These are phyloP conservation scores for Jamesozyma lodderae DNA, from an alignment of 805 yeast species.

Conservation along the genomic window DNA sequence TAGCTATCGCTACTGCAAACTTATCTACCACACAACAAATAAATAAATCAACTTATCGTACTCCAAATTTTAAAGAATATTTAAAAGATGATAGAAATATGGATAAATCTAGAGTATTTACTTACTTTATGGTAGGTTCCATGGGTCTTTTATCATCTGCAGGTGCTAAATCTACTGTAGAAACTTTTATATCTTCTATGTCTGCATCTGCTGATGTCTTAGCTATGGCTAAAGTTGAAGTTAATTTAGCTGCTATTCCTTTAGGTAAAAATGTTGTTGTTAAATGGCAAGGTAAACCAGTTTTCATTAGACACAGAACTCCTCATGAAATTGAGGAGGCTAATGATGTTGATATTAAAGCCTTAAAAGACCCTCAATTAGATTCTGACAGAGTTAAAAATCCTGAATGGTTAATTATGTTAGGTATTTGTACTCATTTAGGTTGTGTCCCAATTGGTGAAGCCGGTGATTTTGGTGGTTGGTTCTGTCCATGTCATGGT, in stretches of 20 bases:
- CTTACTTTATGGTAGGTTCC: constrained; percentile 97
- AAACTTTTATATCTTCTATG: constrained; percentile 85
- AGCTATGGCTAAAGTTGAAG: constrained; percentile 99
- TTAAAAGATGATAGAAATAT: constrained; percentile 60
- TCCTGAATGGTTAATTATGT: constrained; percentile 98
- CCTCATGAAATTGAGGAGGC: constrained; percentile 90
- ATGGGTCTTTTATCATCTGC: constrained; percentile 85
- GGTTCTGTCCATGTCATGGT: constrained; percentile 99
- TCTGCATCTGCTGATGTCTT: constrained; percentile 97
- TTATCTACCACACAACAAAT: constrained; percentile 20
- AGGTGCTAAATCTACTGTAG: constrained; percentile 93
- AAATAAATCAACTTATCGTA: constrained; percentile 70
- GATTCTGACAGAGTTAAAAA: constrained; percentile 90
- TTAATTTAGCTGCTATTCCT: constrained; percentile 85
- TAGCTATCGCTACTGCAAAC: constrained; percentile 10
- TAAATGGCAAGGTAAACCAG: constrained; percentile 99
- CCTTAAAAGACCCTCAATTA: constrained; percentile 88
- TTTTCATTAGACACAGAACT: constrained; percentile 98
- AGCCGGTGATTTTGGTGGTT: constrained; percentile 99
- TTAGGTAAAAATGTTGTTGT: constrained; percentile 96
- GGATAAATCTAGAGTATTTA: constrained; percentile 74
- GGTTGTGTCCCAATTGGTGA: constrained; percentile 99
- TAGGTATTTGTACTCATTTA: constrained; percentile 99
- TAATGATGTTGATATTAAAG: constrained; percentile 61
- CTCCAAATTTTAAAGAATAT: constrained; percentile 82